These are phyloP conservation scores for Pochonia chlamydosporia DNA, from an alignment of 2,329 filamentous ascomycete species.

Conservation along the genomic window DNA sequence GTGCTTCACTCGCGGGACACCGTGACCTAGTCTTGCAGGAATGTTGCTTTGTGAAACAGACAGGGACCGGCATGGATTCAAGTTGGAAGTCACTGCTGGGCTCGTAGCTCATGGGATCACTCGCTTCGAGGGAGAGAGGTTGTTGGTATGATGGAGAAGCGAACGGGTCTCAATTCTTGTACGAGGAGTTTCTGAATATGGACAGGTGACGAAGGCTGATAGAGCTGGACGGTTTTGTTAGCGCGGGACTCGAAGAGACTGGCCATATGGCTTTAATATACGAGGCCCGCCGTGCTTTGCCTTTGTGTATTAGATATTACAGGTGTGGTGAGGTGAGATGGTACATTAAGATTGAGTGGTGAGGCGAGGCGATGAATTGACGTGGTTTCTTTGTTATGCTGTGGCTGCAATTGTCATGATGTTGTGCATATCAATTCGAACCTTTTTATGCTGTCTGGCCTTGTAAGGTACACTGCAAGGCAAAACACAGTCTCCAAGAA, in stretches of 20 bases:
- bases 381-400: neutral
- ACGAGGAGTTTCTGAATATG: neutral
- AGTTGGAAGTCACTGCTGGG: neutral
- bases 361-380: neutral
- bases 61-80: neutral
- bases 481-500: too few relatives aligned
- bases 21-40: neutral
- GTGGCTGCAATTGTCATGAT: neutral
- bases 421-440: too few relatives aligned
- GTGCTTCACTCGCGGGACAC: neutral
- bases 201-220: neutral
- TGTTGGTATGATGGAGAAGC: neutral
- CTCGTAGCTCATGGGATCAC: neutral
- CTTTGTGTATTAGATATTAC: conserved; percentile 21
- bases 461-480: too few relatives aligned
- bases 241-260: neutral
- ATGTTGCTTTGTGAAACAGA: neutral
- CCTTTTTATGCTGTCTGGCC: too few relatives aligned
- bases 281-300: conserved; percentile 5
- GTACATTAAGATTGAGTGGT: too few relatives aligned
- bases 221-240: conserved; percentile 1
- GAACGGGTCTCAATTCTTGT: neutral
- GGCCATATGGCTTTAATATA: neutral
- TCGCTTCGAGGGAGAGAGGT: neutral
- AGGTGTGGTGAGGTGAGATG: neutral